phyloP scores from a whole-genome alignment of 1,284 basidiomycete genomes.

The Chalciporus sp. region DNA sequence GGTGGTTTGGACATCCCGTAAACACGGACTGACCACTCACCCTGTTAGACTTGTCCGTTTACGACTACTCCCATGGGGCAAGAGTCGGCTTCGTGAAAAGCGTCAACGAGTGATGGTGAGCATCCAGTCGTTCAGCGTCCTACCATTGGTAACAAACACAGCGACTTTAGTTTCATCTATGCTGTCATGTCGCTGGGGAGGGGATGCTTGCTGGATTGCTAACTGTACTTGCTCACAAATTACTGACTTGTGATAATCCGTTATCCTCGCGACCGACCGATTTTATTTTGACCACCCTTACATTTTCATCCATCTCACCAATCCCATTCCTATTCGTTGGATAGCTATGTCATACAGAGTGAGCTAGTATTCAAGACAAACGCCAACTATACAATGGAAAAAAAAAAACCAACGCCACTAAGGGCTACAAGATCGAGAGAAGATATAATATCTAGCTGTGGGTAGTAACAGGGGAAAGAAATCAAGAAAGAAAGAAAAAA shows the following conservation, averaged over 20 bases:
- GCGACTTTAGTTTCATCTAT: background rate
- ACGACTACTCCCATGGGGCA: conserved; percentile 57
- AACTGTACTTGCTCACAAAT: background rate
- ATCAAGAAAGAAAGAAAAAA: background rate
- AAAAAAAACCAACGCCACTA: background rate
- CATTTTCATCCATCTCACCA: background rate
- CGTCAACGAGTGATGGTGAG: conserved; percentile 41
- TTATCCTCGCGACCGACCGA: background rate
- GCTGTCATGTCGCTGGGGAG: background rate
- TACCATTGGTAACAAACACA: background rate
- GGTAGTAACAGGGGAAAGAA: conserved; percentile 7
- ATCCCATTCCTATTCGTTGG: background rate
- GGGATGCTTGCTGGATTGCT: background rate
- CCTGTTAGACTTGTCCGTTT: conserved; percentile 56
- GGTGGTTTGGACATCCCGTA: background rate
- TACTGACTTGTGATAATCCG: background rate
- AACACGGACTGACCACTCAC: background rate
- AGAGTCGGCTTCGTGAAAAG: conserved; percentile 63
- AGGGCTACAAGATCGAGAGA: background rate
- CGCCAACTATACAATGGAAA: background rate
- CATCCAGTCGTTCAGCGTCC: background rate
- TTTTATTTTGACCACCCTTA: background rate
- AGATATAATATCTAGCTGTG: background rate
- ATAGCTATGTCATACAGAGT: background rate
- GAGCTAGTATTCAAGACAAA: background rate